A percentile compares a stretch with the other conserved stretches of the same genome.
Conservation (phyloP, 2,329 filamentous ascomycete species). For the Cladosporium sp. region DNA sequence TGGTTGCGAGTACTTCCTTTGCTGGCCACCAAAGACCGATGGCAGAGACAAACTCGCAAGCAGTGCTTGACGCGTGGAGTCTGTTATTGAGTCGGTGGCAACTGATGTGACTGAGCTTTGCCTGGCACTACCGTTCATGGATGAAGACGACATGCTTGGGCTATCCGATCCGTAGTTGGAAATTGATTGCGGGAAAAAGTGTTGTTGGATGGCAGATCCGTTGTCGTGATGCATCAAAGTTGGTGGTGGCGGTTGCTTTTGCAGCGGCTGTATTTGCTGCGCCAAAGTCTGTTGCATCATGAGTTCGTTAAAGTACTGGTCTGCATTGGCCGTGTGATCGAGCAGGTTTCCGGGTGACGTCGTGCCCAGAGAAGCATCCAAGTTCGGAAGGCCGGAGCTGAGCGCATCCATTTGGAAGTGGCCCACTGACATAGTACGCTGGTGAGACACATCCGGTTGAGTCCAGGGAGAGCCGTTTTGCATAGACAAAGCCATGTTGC, state of each 20-base stretch:
- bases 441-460: constrained; percentile 69
- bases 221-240: constrained; percentile 37
- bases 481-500: constrained; percentile 41
- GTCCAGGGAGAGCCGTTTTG: constrained; percentile 55
- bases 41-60: constrained; percentile 63
- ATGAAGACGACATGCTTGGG: constrained; percentile 63
- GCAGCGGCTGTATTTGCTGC: constrained; percentile 23
- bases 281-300: constrained; percentile 49
- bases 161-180: constrained; percentile 72
- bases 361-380: constrained; percentile 69
- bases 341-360: constrained; percentile 75
- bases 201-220: constrained; percentile 63
- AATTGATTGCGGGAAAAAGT: constrained; percentile 36
- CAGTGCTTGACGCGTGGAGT: constrained; percentile 65
- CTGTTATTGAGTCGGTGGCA: constrained; percentile 67
- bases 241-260: constrained; percentile 21
- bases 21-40: constrained; percentile 52
- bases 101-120: constrained; percentile 63
- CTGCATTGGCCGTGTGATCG: constrained; percentile 67
- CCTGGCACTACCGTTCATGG: constrained; percentile 66
- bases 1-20: constrained; percentile 62
- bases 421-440: constrained; percentile 60
- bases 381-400: constrained; percentile 72
- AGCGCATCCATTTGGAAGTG: constrained; percentile 76
- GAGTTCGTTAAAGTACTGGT: constrained; percentile 78